These are phyloP conservation scores for Ophiostoma himal-ulmi DNA, from an alignment of 2,329 filamentous ascomycete species.

Conservation along the genomic window DNA sequence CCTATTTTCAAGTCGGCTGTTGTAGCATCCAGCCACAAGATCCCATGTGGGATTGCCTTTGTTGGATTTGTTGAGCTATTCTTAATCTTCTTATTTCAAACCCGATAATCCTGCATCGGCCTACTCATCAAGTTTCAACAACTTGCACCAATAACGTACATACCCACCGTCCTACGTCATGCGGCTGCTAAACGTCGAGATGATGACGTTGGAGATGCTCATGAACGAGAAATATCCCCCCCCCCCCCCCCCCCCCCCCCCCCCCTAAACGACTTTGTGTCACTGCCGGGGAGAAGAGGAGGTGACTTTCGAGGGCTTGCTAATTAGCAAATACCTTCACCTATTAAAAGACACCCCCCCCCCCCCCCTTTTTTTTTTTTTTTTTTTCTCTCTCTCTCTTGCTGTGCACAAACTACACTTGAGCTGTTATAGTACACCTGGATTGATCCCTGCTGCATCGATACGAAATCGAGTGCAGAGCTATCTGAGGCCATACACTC, in stretches of 20 bases:
- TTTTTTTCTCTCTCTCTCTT: too few species aligned
- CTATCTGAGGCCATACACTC: not conserved
- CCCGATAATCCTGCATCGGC: too few species aligned
- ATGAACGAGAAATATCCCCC: not conserved
- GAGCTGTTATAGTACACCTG: not conserved
- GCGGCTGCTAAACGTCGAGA: not conserved
- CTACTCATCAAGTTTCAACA: too few species aligned
- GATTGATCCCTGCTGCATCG: not conserved
- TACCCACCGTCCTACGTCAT: not conserved
- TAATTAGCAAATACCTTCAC: not conserved
- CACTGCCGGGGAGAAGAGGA: not conserved
- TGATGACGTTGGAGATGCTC: not conserved
- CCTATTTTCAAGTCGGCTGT: too few species aligned
- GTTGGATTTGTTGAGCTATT: too few species aligned
- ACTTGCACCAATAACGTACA: too few species aligned
- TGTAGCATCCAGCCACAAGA: too few species aligned
- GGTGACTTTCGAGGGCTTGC: not conserved
- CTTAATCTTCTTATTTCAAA: too few species aligned
- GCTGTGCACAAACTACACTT: not conserved
- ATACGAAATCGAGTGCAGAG: not conserved
- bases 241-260: too few species aligned
- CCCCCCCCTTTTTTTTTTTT: too few species aligned
- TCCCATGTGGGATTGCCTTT: too few species aligned
- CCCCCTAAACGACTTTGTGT: not conserved
- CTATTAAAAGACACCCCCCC: not conserved